Evolutionary conservation across 1,139 yeast species (phyloP).

Genomic region (Geotrichum reessii): DNA sequence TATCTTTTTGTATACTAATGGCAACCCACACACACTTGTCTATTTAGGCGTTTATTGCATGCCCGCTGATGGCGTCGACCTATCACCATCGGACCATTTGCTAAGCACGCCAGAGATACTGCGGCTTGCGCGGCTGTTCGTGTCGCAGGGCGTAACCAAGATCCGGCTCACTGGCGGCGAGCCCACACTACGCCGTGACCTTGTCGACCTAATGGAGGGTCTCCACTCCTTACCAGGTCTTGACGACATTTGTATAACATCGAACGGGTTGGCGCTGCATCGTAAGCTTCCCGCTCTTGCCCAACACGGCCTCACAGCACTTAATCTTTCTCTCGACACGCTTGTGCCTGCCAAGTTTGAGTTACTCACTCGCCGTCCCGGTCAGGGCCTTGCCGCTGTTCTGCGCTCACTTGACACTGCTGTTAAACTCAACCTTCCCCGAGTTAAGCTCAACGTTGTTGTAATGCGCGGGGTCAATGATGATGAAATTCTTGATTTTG

Average conservation of each 20-base stretch:
- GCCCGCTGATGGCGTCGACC: conserved; percentile 50
- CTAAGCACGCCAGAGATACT: conserved; percentile 43
- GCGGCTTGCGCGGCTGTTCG: conserved; percentile 41
- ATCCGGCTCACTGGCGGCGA: conserved; percentile 51
- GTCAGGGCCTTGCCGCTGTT: conserved; percentile 40
- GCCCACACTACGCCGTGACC: conserved; percentile 48
- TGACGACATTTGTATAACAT: conserved; percentile 45
- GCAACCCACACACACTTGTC: no score
- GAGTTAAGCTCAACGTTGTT: conserved; percentile 45
- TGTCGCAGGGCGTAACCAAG: conserved; percentile 44
- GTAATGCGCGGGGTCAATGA: conserved; percentile 47
- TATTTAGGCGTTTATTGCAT: conserved; percentile 41
- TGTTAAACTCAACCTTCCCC: conserved; percentile 40
- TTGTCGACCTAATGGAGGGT: conserved; percentile 39
- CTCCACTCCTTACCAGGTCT: conserved; percentile 40
- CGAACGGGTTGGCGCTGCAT: conserved; percentile 46
- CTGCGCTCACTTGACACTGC: conserved; percentile 42
- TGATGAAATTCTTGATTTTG: conserved; percentile 46
- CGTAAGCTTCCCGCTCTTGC: conserved; percentile 42
- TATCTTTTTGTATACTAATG: background rate
- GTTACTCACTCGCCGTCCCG: conserved; percentile 44
- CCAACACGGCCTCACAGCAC: conserved; percentile 41
- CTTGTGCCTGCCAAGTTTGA: conserved; percentile 46
- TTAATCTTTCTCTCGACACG: conserved; percentile 46
- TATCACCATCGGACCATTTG: conserved; percentile 40